A percentile compares a stretch with the other conserved stretches of the same genome.
phyloP scores from a whole-genome alignment of 2,329 filamentous ascomycete species.

The Stromatinia cepivora region DNA sequence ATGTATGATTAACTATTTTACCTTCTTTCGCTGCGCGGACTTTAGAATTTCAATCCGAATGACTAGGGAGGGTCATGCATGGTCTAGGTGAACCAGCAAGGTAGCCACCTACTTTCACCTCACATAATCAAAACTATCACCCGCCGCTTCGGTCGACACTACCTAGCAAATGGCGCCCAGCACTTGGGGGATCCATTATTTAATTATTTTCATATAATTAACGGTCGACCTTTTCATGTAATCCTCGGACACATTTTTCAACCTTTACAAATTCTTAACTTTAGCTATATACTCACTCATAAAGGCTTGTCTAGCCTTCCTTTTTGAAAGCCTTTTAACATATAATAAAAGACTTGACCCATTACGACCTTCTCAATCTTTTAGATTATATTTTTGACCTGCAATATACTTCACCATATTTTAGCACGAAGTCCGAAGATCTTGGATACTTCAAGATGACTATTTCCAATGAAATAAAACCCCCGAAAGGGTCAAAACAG shows the following conservation, averaged over 20 bases:
- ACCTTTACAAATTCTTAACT: not conserved
- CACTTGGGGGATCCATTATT: slow-evolving; percentile 3
- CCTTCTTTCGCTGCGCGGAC: not conserved
- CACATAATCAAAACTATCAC: slow-evolving; percentile 17
- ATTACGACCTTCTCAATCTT: not conserved
- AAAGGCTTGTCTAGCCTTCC: not conserved
- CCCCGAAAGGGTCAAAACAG: not conserved
- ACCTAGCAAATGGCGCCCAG: not conserved
- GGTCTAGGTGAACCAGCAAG: not conserved
- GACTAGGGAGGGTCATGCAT: slow-evolving; percentile 9
- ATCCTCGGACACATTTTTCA: not conserved
- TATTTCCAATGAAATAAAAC: not conserved
- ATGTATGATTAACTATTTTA: slow-evolving; percentile 5
- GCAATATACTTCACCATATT: not conserved
- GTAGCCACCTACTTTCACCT: not conserved
- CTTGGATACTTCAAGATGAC: slow-evolving; percentile 2
- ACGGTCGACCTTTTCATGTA: not conserved
- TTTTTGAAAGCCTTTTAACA: not conserved
- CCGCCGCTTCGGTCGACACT: slow-evolving; percentile 12
- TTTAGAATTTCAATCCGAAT: not conserved
- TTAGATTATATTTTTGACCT: not conserved
- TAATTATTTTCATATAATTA: slow-evolving; percentile 15
- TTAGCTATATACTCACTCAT: not conserved
- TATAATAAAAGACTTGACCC: not conserved
- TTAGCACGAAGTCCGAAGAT: not conserved